Conservation (phyloP, 2,329 filamentous ascomycete genomes). For the Fusarium musae region DNA sequence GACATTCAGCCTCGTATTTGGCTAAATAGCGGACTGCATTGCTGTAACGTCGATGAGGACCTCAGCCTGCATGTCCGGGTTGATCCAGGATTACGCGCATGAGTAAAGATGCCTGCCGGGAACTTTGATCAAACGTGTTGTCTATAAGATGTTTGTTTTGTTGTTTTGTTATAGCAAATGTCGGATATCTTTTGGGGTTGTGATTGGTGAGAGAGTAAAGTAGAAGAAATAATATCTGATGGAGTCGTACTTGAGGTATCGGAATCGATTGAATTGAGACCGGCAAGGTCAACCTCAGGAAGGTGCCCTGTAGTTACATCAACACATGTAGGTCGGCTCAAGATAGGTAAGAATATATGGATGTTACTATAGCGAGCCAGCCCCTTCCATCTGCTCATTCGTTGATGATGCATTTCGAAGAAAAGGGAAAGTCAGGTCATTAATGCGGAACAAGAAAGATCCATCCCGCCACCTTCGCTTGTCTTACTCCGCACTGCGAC, state of each 20-base stretch:
- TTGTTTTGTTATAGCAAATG: neutral
- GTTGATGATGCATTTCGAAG: neutral
- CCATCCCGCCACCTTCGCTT: neutral
- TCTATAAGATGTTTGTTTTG: neutral
- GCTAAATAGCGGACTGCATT: neutral
- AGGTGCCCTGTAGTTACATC: neutral
- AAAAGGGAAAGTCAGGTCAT: neutral
- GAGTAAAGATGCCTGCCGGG: neutral
- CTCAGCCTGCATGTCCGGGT: neutral
- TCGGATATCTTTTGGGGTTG: neutral
- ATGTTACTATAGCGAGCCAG: neutral
- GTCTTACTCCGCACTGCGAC: slow-evolving; percentile 1
- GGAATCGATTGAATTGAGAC: neutral
- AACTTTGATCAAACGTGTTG: neutral
- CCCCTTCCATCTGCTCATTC: neutral
- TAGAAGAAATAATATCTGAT: neutral
- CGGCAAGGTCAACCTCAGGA: neutral
- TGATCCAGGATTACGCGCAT: neutral
- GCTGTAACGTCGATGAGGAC: neutral
- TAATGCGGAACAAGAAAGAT: slow-evolving; percentile 6
- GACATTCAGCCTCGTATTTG: neutral
- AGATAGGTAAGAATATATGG: neutral
- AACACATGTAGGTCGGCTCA: neutral
- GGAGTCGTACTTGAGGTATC: neutral
- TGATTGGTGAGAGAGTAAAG: neutral